A percentile compares a stretch with the other conserved stretches of the same genome.
Evolutionary conservation across 352 stramenopile species (phyloP).

Genomic region (Pythium sukuiense): DNA sequence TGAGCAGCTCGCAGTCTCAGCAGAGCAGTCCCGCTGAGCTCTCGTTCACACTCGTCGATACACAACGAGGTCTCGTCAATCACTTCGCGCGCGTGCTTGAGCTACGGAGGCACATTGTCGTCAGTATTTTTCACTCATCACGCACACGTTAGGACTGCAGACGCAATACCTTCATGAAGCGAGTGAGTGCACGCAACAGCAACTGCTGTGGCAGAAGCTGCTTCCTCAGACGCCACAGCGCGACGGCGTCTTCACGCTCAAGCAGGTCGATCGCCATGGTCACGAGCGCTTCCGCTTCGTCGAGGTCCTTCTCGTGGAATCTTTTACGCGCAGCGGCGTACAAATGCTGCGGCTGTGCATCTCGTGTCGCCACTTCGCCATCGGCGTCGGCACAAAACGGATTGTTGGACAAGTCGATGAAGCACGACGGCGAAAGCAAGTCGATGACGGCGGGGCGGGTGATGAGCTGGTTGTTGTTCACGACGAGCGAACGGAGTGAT

Average conservation of each 20-base stretch:
- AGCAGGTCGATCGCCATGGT: slow-evolving; percentile 31
- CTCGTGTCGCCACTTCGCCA: neutral
- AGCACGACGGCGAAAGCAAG: slow-evolving; percentile 28
- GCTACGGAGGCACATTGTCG: slow-evolving; percentile 5
- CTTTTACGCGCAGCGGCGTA: slow-evolving; percentile 31
- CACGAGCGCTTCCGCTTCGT: slow-evolving; percentile 31
- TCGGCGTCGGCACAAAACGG: slow-evolving; percentile 38
- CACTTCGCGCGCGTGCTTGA: slow-evolving; percentile 18
- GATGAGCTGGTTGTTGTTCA: slow-evolving; percentile 48
- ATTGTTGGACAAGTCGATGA: slow-evolving; percentile 67
- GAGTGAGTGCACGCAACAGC: slow-evolving; percentile 45
- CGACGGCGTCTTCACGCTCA: neutral
- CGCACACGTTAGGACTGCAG: neutral
- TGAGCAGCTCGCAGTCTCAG: neutral
- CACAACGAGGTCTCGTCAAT: slow-evolving; percentile 22
- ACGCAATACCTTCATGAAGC: slow-evolving; percentile 39
- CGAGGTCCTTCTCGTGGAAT: slow-evolving; percentile 35
- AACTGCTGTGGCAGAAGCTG: slow-evolving; percentile 31
- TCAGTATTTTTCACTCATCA: neutral
- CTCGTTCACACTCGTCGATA: slow-evolving; percentile 19
- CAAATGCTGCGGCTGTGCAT: slow-evolving; percentile 16
- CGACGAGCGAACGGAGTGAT: slow-evolving; percentile 41
- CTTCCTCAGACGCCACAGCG: slow-evolving; percentile 22
- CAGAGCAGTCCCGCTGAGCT: slow-evolving; percentile 1
- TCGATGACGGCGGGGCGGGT: slow-evolving; percentile 31